A percentile compares a stretch with the other conserved stretches of the same genome.
These are phyloP conservation scores for Themeda triandra DNA, from an alignment of 176 grass and related monocot species.

Conservation along the genomic window DNA sequence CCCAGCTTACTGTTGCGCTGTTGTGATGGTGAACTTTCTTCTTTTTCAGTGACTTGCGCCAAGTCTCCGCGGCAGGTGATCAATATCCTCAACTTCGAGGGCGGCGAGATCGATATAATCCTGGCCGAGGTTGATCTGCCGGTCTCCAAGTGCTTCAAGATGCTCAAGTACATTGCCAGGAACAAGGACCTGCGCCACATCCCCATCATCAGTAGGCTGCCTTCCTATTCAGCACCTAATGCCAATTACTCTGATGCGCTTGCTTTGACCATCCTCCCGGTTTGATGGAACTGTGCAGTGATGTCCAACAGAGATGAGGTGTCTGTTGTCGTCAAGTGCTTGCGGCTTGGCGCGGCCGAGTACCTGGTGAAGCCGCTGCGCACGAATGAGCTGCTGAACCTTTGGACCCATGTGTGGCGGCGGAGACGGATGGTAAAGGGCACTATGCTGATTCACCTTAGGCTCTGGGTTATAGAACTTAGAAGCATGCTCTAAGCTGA, in stretches of 20 bases:
- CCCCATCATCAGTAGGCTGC: conserved; percentile 85
- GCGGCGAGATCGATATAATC: conserved; percentile 82
- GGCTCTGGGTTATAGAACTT: not conserved
- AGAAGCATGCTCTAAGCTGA: conserved; percentile 31
- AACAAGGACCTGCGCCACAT: conserved; percentile 82
- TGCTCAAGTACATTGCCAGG: conserved; percentile 94
- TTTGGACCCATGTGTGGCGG: conserved; percentile 97
- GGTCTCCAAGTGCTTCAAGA: conserved; percentile 82
- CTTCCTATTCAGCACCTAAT: not conserved
- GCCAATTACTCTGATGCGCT: not conserved
- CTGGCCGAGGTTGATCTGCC: conserved; percentile 91
- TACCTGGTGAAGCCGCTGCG: conserved; percentile 92
- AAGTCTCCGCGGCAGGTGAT: conserved; percentile 82
- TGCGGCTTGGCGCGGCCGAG: conserved; percentile 83
- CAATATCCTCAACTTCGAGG: conserved; percentile 65
- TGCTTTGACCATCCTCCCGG: not conserved
- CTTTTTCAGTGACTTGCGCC: conserved; percentile 67
- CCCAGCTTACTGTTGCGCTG: not conserved
- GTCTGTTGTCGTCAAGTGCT: conserved; percentile 90
- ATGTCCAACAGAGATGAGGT: conserved; percentile 94
- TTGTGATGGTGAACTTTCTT: not conserved
- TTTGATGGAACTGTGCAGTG: conserved; percentile 44
- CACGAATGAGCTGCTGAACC: conserved; percentile 85
- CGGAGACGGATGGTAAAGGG: conserved; percentile 68
- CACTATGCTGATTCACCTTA: conserved; percentile 20